Percentiles rank a stretch among this genome's conserved stretches.
Evolutionary conservation across 768 basidiomycete genomes (phyloP).

Genomic region (Infundibulicybe gibba): DNA sequence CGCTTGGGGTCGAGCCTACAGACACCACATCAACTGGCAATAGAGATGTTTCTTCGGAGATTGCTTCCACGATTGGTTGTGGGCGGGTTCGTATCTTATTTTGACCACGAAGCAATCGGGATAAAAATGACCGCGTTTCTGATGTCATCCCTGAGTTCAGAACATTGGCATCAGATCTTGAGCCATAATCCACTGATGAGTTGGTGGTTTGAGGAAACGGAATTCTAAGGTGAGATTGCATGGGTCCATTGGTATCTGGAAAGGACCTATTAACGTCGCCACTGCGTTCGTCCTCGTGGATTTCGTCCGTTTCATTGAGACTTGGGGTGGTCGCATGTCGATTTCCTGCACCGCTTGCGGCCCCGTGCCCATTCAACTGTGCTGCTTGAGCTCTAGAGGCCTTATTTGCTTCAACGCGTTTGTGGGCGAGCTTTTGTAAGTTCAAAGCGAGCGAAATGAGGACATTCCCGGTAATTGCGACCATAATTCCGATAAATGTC

Average conservation of each 20-base stretch:
- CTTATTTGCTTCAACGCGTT: conserved; percentile 48
- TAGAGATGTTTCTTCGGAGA: neutral
- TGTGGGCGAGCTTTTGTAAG: conserved; percentile 89
- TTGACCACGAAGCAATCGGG: conserved; percentile 4
- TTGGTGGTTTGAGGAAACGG: conserved; percentile 9
- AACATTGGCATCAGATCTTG: neutral
- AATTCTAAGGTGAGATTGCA: neutral
- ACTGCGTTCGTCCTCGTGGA: neutral
- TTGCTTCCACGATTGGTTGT: neutral
- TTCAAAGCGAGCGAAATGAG: conserved; percentile 91
- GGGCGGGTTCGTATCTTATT: neutral
- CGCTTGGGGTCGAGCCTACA: conserved; percentile 28
- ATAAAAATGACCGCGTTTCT: conserved; percentile 21
- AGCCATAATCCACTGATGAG: conserved; percentile 3
- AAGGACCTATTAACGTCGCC: too few species aligned
- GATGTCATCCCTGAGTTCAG: neutral
- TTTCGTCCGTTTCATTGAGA: conserved; percentile 23
- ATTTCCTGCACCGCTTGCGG: neutral
- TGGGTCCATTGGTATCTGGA: too few species aligned
- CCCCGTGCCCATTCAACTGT: conserved; percentile 1
- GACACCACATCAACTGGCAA: conserved; percentile 29
- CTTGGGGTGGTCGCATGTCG: conserved; percentile 6
- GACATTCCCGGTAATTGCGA: conserved; percentile 82
- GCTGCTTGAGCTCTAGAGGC: conserved; percentile 2
- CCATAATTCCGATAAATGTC: conserved; percentile 72